Base-by-base conservation (phyloP, 371 early-diverging fungal species). In the Circinella minor region DNA sequence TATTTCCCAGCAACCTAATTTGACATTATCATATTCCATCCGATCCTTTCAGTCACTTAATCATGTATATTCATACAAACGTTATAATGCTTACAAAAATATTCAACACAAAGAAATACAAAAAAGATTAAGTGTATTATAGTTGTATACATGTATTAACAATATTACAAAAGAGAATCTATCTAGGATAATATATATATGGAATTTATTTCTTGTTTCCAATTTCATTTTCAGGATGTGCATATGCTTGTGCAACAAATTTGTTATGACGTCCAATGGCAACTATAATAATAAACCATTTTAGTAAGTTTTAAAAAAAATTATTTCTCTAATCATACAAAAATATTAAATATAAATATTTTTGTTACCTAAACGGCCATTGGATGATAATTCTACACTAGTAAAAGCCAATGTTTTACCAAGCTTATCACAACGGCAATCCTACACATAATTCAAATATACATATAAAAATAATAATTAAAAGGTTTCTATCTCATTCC, bases 401-500 rank as follows among this genome's bases (percentile, higher is more conserved):
- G 90, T 90, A 57, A 83, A 89, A 0, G 90, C 90, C 27, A 90
- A 70, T 6, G 89, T 85, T 51, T 87, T 88, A 55, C 90, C 90
- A 36, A 90, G 51, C 63, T 86, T 89, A 67, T 86, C 87, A 47
- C 88, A 89, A 36, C 81, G 74, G 20, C 88, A 86, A 46, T 87
- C 78, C 86, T 85, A 62, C 4, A 37, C 39, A 27, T 27, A 27
- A 27, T 27, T 27, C 27, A 27, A 27, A 27, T 27, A 27, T 1
- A 27, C 2, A 27, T 27, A 27, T 27, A 27, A 1, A 27, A 1
- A 27, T 1, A 27, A 27, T 27, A 27, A 27, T 27, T 27, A 27
- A 27, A 27, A 27, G 27, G 27, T 2, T 27, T 27, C 27, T 27
- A 2, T 27, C 27, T 27, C 27, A 27, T 27, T 27, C 2, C 27